Evolutionary conservation across 352 stramenopile genomes (phyloP).

Genomic region (Phytophthora colocasiae): DNA sequence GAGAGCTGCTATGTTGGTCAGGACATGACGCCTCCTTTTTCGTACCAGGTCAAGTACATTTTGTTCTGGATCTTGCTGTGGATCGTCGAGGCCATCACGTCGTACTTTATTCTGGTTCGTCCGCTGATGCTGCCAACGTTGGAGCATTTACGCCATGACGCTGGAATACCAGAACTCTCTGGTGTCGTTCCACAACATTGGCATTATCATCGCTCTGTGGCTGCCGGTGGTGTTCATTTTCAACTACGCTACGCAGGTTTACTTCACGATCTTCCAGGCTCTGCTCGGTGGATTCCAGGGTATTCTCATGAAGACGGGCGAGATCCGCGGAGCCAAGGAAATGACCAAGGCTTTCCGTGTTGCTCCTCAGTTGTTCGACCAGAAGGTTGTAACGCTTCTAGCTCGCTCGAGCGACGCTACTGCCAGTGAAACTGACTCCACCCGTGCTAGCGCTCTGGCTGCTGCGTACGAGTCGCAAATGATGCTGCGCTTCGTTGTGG

Average conservation of each 20-base stretch:
- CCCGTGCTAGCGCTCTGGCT: constrained; percentile 52
- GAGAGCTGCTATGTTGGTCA: constrained; percentile 77
- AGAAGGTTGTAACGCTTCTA: constrained; percentile 75
- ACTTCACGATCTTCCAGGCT: constrained; percentile 82
- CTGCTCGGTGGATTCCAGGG: constrained; percentile 69
- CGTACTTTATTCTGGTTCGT: constrained; percentile 74
- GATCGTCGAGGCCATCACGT: constrained; percentile 58
- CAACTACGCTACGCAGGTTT: constrained; percentile 86
- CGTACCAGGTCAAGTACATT: constrained; percentile 72
- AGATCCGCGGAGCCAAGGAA: constrained; percentile 72
- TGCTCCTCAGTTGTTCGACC: constrained; percentile 77
- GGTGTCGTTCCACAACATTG: constrained; percentile 80
- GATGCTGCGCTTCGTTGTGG: constrained; percentile 84
- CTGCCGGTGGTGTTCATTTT: constrained; percentile 76
- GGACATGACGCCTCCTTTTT: constrained; percentile 67
- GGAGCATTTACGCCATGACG: constrained; percentile 76
- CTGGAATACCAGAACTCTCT: constrained; percentile 73
- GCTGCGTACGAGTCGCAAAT: constrained; percentile 81
- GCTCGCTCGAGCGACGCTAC: constrained; percentile 64
- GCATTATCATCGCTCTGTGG: constrained; percentile 72
- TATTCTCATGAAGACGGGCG: constrained; percentile 78
- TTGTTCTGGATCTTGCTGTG: constrained; percentile 70
- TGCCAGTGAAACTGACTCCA: constrained; percentile 49
- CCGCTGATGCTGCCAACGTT: constrained; percentile 72
- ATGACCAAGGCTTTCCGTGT: constrained; percentile 83